Conservation (phyloP, 2,329 filamentous ascomycete genomes). For the Ophiostoma sp. region DNA sequence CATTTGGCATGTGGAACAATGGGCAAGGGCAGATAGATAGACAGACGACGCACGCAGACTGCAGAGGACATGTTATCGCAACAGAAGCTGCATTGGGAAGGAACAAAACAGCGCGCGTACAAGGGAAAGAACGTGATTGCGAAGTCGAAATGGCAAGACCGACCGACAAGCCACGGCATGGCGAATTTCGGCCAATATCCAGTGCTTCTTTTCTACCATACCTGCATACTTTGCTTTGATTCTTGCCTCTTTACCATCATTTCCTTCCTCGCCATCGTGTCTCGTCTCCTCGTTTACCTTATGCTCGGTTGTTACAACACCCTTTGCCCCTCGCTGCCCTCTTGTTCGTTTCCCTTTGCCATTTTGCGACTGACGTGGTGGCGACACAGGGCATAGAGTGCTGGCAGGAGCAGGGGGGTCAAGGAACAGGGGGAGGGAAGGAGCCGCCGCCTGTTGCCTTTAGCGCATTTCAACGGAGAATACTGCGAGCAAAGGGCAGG, state of each 20-base stretch:
- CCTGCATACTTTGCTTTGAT: background rate
- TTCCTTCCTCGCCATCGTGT: background rate
- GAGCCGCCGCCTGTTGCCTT: background rate
- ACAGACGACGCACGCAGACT: background rate
- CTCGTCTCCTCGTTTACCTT: background rate
- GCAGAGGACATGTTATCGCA: background rate
- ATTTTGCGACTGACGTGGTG: conserved; percentile 6
- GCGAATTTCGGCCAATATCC: background rate
- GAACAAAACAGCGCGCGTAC: background rate
- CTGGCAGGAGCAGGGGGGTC: background rate
- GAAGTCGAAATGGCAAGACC: conserved; percentile 1
- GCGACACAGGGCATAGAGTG: background rate
- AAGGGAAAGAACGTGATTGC: conserved; percentile 17
- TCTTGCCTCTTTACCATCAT: background rate
- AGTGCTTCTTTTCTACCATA: background rate
- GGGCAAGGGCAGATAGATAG: background rate
- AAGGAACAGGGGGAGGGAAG: background rate
- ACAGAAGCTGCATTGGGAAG: background rate
- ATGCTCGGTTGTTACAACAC: background rate
- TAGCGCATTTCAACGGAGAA: conserved; percentile 23
- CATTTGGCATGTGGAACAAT: conserved; percentile 10
- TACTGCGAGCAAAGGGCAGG: conserved; percentile 5
- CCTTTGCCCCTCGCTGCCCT: background rate
- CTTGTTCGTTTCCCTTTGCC: background rate
- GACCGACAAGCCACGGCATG: background rate